These are phyloP conservation scores for Epichloe elymi DNA, from an alignment of 2,329 filamentous ascomycete species.

Conservation along the genomic window DNA sequence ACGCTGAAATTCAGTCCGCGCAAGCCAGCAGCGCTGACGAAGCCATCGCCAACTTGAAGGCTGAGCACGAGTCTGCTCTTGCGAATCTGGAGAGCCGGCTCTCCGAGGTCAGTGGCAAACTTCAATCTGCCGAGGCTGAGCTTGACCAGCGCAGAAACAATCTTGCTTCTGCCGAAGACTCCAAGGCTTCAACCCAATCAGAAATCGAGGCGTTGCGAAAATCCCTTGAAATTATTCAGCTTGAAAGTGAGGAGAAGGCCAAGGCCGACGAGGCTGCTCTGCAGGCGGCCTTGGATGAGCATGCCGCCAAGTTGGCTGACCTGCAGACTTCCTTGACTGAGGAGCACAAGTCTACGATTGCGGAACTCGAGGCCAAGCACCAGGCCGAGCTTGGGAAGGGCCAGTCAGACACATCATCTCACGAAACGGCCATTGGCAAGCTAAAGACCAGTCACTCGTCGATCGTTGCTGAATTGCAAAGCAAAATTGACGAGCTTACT, in stretches of 20 bases:
- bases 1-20: conserved; percentile 26
- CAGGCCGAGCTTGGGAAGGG: conserved; percentile 35
- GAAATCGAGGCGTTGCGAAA: conserved; percentile 36
- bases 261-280: conserved; percentile 20
- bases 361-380: conserved; percentile 40
- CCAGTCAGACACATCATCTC: conserved; percentile 29
- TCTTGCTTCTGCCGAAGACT: conserved; percentile 31
- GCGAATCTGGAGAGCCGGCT: conserved; percentile 33
- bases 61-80: conserved; percentile 35
- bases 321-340: conserved; percentile 35
- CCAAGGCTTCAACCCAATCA: conserved; percentile 34
- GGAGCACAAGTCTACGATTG: conserved; percentile 34
- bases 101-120: conserved; percentile 35
- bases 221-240: conserved; percentile 31
- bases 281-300: conserved; percentile 30
- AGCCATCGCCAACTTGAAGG: conserved; percentile 33
- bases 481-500: conserved; percentile 39
- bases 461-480: conserved; percentile 35
- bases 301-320: conserved; percentile 34
- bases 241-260: conserved; percentile 22
- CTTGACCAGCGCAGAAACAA: conserved; percentile 37
- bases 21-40: conserved; percentile 26
- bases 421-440: conserved; percentile 36
- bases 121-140: conserved; percentile 36
- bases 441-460: conserved; percentile 38